phyloP scores from a whole-genome alignment of 257 asterid genomes.

The Salvia rosmarinus region DNA sequence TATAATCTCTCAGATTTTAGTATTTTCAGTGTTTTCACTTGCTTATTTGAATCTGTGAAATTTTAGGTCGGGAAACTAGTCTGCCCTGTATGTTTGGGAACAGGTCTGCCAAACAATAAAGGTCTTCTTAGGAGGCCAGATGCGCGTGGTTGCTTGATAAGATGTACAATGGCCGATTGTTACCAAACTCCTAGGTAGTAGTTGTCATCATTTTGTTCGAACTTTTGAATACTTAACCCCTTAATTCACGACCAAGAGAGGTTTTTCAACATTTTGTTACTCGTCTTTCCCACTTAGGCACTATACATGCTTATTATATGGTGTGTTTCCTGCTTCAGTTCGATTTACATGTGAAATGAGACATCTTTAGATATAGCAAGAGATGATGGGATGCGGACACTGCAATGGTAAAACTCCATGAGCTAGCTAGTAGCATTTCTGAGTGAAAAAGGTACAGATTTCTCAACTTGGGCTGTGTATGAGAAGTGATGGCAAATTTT shows the following conservation, averaged over 20 bases:
- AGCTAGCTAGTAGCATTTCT: background rate
- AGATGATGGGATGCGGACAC: conserved; percentile 5
- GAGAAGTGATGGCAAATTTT: background rate
- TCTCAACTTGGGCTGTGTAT: background rate
- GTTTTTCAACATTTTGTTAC: background rate
- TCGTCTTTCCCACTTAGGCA: background rate
- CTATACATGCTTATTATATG: background rate
- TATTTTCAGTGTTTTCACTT: no score
- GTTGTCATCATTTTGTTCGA: background rate
- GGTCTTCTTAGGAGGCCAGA: conserved; percentile 96
- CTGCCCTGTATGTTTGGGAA: conserved; percentile 93
- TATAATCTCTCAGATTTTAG: background rate
- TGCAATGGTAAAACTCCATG: conserved; percentile 2
- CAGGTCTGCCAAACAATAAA: conserved; percentile 92
- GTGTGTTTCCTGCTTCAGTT: background rate
- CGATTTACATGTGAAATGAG: conserved; percentile 1
- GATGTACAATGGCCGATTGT: conserved; percentile 89
- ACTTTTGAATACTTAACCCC: background rate
- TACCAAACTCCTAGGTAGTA: conserved; percentile 73
- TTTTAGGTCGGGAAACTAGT: conserved; percentile 79
- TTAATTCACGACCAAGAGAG: background rate
- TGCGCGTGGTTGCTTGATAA: conserved; percentile 76
- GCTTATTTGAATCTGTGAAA: no score
- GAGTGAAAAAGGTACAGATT: background rate
- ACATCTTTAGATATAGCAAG: background rate